Evolutionary conservation across 73 alveolate species (phyloP).

Genomic region (Tetrahymena malaccensis): DNA sequence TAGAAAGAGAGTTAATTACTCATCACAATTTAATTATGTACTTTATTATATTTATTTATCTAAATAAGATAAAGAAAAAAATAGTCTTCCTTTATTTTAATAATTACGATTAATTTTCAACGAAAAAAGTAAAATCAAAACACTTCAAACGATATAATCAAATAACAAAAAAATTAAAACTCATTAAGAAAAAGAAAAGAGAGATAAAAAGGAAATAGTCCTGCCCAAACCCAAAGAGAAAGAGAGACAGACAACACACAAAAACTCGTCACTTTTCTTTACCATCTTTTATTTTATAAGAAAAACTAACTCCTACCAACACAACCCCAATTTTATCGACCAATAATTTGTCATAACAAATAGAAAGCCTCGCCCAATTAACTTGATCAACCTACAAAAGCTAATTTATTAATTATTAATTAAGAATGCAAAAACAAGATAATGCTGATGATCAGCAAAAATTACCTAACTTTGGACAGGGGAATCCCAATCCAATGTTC

Average conservation of each 20-base stretch:
- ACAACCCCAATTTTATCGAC: neutral
- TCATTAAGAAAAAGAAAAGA: neutral
- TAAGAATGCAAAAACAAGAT: neutral
- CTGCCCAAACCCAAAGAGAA: neutral
- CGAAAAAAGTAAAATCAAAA: neutral
- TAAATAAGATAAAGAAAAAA: neutral
- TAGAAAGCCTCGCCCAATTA: neutral
- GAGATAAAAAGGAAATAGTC: neutral
- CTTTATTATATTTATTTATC: neutral
- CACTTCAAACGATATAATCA: neutral
- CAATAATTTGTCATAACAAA: neutral
- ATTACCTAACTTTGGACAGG: neutral
- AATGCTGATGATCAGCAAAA: neutral
- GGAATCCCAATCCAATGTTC: neutral
- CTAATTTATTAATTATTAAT: neutral
- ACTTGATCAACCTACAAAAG: neutral
- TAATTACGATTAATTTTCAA: neutral
- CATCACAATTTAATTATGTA: neutral
- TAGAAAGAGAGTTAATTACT: neutral
- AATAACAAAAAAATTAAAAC: neutral
- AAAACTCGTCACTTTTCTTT: neutral
- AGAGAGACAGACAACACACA: neutral
- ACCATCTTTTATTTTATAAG: neutral
- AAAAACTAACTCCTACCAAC: neutral
- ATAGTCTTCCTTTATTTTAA: neutral